These are phyloP conservation scores for Ustilago shanxiensis DNA, from an alignment of 1,284 basidiomycete species.

Conservation along the genomic window DNA sequence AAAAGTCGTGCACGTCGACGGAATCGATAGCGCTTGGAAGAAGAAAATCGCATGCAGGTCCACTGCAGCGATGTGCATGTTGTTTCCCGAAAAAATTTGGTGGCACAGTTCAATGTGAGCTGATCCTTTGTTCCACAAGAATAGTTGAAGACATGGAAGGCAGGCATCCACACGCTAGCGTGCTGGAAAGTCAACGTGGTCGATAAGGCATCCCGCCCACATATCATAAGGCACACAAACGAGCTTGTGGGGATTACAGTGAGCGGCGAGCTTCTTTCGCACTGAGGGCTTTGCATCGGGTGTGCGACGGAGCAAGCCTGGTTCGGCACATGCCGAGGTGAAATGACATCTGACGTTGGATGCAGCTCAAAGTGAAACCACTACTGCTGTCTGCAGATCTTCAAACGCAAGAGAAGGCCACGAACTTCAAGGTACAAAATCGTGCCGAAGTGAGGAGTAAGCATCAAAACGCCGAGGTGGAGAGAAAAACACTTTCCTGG, in stretches of 20 bases:
- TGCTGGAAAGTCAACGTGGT: too few species aligned
- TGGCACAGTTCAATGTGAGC: background rate
- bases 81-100: background rate
- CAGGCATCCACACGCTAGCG: too few species aligned
- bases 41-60: constrained; percentile 1
- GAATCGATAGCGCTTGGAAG: constrained; percentile 1
- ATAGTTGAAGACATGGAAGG: too few species aligned
- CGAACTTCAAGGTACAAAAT: background rate
- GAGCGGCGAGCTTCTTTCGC: background rate
- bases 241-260: background rate
- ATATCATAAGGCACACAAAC: background rate
- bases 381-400: too few species aligned
- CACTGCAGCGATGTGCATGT: constrained; percentile 1
- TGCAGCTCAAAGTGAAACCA: background rate
- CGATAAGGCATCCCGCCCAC: too few species aligned
- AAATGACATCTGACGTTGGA: background rate
- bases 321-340: constrained; percentile 5
- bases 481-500: background rate
- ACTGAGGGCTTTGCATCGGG: too few species aligned
- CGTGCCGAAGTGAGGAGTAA: background rate
- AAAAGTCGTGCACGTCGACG: background rate
- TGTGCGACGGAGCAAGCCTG: background rate
- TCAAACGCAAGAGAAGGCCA: background rate
- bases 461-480: constrained; percentile 4
- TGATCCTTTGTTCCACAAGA: too few species aligned